These are phyloP conservation scores for Jamesozyma hellenica DNA, from an alignment of 805 yeast genomes.

Conservation along the genomic window DNA sequence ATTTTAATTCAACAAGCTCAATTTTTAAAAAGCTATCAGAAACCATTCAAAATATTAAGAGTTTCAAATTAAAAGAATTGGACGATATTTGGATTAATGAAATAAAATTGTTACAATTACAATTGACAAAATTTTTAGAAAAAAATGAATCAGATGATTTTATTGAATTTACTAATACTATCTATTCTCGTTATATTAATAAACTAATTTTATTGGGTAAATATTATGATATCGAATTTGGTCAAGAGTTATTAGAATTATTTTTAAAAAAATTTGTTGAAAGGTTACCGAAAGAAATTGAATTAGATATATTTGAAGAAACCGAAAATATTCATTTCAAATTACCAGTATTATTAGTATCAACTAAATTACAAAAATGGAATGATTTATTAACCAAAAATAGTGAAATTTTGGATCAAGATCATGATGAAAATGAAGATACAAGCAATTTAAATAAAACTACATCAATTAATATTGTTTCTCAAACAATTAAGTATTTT, in stretches of 20 bases:
- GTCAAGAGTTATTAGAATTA: conserved; percentile 10
- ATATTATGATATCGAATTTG: conserved; percentile 19
- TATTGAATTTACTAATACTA: conserved; percentile 7
- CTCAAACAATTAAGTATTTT: conserved; percentile 7
- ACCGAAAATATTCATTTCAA: conserved; percentile 17
- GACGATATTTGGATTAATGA: conserved; percentile 22
- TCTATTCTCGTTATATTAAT: conserved; percentile 20
- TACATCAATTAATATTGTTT: conserved; percentile 2
- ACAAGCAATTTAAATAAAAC: not conserved
- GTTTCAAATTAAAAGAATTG: conserved; percentile 13
- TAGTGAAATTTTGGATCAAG: not conserved
- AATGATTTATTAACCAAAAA: conserved; percentile 13
- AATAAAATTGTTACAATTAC: conserved; percentile 13
- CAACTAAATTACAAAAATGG: conserved; percentile 27
- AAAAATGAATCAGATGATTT: conserved; percentile 7
- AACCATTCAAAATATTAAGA: conserved; percentile 14
- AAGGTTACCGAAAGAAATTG: conserved; percentile 9
- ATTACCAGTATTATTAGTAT: conserved; percentile 16
- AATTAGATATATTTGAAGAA: conserved; percentile 7
- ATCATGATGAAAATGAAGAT: not conserved
- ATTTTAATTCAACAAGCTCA: conserved; percentile 2
- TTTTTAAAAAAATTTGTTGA: conserved; percentile 13
- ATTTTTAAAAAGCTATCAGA: conserved; percentile 12
- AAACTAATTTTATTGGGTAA: conserved; percentile 23
- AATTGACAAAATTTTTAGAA: conserved; percentile 19